Evolutionary conservation across 2,329 filamentous ascomycete species (phyloP).

Genomic region (Leptographium flavum): DNA sequence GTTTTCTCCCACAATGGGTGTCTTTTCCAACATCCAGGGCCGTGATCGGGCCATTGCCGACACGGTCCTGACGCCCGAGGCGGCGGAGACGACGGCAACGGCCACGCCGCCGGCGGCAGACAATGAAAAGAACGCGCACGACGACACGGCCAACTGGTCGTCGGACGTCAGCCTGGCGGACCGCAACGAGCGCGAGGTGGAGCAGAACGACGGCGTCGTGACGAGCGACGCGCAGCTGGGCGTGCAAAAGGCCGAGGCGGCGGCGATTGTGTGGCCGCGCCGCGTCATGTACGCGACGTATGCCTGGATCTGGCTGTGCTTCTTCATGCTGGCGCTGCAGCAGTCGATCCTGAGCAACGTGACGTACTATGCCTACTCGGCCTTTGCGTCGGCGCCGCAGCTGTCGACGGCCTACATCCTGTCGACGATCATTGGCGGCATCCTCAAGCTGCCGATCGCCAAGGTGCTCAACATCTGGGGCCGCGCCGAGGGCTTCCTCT

Average conservation of each 20-base stretch:
- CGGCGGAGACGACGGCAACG: not conserved
- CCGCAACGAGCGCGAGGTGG: slow-evolving; percentile 9
- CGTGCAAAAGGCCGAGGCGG: slow-evolving; percentile 33
- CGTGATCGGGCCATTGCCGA: not conserved
- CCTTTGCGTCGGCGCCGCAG: slow-evolving; percentile 38
- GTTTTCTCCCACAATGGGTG: too few relatives aligned
- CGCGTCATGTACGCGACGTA: slow-evolving; percentile 20
- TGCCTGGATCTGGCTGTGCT: slow-evolving; percentile 25
- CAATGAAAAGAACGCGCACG: too few relatives aligned
- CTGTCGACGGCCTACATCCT: slow-evolving; percentile 39
- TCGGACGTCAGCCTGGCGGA: slow-evolving; percentile 7
- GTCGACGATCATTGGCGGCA: slow-evolving; percentile 38
- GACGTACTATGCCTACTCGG: slow-evolving; percentile 33
- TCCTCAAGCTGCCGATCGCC: slow-evolving; percentile 51
- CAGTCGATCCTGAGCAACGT: slow-evolving; percentile 25
- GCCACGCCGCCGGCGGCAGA: not conserved
- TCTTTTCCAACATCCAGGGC: not conserved
- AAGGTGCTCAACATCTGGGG: slow-evolving; percentile 56
- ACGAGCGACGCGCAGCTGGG: slow-evolving; percentile 23
- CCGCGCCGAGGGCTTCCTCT: slow-evolving; percentile 44
- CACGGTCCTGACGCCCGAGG: not conserved
- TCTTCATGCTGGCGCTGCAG: slow-evolving; percentile 23
- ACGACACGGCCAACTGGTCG: too few relatives aligned
- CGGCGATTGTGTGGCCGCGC: slow-evolving; percentile 28
- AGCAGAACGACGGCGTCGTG: slow-evolving; percentile 3